Conservation (phyloP, 306 rosid genomes). For the Lagenaria siceraria region DNA sequence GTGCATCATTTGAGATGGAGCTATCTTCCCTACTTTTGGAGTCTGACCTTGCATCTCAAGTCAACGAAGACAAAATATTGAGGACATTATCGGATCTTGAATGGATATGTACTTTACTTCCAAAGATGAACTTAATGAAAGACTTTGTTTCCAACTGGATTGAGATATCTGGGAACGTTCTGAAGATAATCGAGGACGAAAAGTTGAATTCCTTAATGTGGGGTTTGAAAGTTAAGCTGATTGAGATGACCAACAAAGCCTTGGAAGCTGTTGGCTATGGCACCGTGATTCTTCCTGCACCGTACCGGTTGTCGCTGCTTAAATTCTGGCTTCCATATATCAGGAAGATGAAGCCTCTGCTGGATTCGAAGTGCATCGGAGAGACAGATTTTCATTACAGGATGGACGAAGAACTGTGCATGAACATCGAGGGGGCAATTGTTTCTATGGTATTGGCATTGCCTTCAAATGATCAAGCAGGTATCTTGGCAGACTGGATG, state of each 20-base stretch:
- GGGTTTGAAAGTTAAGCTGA: conserved; percentile 69
- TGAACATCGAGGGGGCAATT: conserved; percentile 72
- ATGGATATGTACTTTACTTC: conserved; percentile 76
- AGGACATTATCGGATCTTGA: conserved; percentile 66
- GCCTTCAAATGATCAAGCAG: conserved; percentile 93
- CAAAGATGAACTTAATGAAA: conserved; percentile 78
- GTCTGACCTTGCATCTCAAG: conserved; percentile 22
- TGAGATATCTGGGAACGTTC: conserved; percentile 37
- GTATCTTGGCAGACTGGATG: conserved; percentile 82
- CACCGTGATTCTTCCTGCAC: conserved; percentile 62
- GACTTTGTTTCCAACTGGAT: conserved; percentile 70
- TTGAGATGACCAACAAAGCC: conserved; percentile 72
- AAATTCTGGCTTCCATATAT: conserved; percentile 77
- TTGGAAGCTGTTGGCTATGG: conserved; percentile 95
- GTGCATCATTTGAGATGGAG: conserved; percentile 41
- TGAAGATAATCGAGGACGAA: conserved; percentile 44
- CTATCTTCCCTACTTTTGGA: conserved; percentile 42
- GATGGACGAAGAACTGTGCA: conserved; percentile 74
- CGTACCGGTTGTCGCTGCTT: conserved; percentile 44
- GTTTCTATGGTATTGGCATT: conserved; percentile 57
- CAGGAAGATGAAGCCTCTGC: conserved; percentile 67
- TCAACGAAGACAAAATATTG: conserved; percentile 35
- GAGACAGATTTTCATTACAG: conserved; percentile 42
- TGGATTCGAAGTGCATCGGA: conserved; percentile 43
- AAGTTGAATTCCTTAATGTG: conserved; percentile 63